A percentile compares a stretch with the other conserved stretches of the same genome.
These are phyloP conservation scores for Hylodesmum podocarpum DNA, from an alignment of 306 rosid species.

Conservation along the genomic window DNA sequence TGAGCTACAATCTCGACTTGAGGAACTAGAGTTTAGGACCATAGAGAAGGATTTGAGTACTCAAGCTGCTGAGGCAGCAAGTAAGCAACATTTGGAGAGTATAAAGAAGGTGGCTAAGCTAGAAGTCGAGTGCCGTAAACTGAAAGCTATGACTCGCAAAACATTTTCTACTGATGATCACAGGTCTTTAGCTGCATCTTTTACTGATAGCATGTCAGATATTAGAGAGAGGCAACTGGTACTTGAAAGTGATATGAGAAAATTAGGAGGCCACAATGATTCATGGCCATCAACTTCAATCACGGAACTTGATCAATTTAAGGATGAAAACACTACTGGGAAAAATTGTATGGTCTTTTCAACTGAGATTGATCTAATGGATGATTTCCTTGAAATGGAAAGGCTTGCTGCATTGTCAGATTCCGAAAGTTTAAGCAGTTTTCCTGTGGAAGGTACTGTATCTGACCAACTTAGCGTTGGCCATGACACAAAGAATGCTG, in stretches of 20 bases:
- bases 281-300: slow-evolving; percentile 40
- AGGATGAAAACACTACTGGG: slow-evolving; percentile 34
- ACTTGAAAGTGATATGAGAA: slow-evolving; percentile 41
- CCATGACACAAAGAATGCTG: slow-evolving; percentile 34
- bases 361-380: slow-evolving; percentile 61
- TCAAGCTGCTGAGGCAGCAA: slow-evolving; percentile 64
- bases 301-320: slow-evolving; percentile 34
- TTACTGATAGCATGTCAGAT: slow-evolving; percentile 55
- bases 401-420: slow-evolving; percentile 60
- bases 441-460: slow-evolving; percentile 23
- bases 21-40: slow-evolving; percentile 52
- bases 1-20: slow-evolving; percentile 51
- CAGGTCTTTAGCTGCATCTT: slow-evolving; percentile 39
- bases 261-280: slow-evolving; percentile 33
- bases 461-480: slow-evolving; percentile 24
- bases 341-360: slow-evolving; percentile 40
- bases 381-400: slow-evolving; percentile 84
- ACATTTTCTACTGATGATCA: slow-evolving; percentile 37
- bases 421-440: slow-evolving; percentile 36
- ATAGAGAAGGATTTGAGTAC: slow-evolving; percentile 68
- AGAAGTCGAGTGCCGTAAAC: slow-evolving; percentile 64
- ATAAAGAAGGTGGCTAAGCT: slow-evolving; percentile 66
- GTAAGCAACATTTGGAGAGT: slow-evolving; percentile 68
- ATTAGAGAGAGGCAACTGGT: slow-evolving; percentile 44
- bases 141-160: slow-evolving; percentile 49